A percentile compares a stretch with the other conserved stretches of the same genome.
phyloP scores from a whole-genome alignment of 2,329 filamentous ascomycete genomes.

The Pyricularia grisea region DNA sequence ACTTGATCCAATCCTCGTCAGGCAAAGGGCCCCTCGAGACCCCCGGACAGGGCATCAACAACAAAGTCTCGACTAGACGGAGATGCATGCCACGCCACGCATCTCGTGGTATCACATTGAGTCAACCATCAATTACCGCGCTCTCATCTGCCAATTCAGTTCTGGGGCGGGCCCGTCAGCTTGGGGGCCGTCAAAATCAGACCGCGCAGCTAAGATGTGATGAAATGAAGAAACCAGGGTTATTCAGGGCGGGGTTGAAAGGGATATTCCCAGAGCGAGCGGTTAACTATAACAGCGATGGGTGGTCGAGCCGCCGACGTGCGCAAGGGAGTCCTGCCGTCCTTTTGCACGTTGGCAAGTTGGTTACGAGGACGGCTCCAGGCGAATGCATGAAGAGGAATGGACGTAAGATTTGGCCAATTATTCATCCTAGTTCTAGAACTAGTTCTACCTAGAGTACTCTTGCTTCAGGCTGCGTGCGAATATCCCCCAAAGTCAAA shows the following conservation, averaged over 20 bases:
- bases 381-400: background rate
- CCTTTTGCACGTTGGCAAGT: background rate
- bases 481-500: background rate
- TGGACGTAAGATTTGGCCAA: background rate
- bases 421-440: background rate
- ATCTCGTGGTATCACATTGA: background rate
- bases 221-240: background rate
- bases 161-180: background rate
- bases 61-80: background rate
- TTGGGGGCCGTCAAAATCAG: background rate
- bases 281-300: background rate
- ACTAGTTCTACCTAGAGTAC: background rate
- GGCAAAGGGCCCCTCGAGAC: background rate
- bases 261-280: background rate
- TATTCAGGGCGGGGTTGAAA: background rate
- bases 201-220: background rate
- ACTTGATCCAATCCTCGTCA: background rate
- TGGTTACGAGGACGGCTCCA: background rate
- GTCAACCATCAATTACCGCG: background rate
- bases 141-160: background rate
- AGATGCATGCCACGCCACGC: background rate
- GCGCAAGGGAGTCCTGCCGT: background rate
- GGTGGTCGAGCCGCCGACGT: background rate
- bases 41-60: background rate
- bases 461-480: background rate